Evolutionary conservation across 78 protist species (phyloP).

Genomic region (Dictyostelium brefeldianum): DNA sequence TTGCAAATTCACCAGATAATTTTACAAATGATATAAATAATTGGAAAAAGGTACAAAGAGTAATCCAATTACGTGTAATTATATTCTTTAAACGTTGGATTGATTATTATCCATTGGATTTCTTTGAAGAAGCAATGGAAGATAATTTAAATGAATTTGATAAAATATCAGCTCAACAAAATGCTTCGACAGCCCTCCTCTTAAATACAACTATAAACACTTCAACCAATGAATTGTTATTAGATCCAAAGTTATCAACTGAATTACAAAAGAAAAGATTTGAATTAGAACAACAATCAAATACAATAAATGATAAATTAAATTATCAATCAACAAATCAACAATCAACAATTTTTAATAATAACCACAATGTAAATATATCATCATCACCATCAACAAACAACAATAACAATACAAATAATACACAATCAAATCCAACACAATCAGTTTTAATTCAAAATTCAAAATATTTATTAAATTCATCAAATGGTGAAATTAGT

Average conservation of each 20-base stretch:
- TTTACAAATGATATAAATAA: background rate
- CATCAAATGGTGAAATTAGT: background rate
- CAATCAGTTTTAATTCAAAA: background rate
- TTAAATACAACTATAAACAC: background rate
- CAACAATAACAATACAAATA: too few species aligned
- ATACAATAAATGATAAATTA: background rate
- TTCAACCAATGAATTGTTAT: background rate
- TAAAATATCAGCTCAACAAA: constrained; percentile 25
- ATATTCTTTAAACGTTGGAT: constrained; percentile 84
- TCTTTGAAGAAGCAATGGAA: constrained; percentile 62
- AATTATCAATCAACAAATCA: background rate
- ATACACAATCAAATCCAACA: background rate
- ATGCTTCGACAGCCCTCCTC: background rate
- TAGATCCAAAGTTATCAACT: constrained; percentile 26
- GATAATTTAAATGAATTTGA: constrained; percentile 64
- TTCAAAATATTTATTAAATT: background rate
- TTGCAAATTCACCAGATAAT: constrained; percentile 44
- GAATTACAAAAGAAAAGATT: constrained; percentile 44
- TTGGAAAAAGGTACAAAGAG: constrained; percentile 60
- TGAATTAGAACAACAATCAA: constrained; percentile 12
- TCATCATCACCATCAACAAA: too few species aligned
- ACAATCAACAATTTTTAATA: background rate
- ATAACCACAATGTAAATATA: background rate
- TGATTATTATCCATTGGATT: constrained; percentile 74
- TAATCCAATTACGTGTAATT: constrained; percentile 76